Base-by-base conservation (phyloP, 1,284 basidiomycete genomes). In the Leccinum subrobustum region DNA sequence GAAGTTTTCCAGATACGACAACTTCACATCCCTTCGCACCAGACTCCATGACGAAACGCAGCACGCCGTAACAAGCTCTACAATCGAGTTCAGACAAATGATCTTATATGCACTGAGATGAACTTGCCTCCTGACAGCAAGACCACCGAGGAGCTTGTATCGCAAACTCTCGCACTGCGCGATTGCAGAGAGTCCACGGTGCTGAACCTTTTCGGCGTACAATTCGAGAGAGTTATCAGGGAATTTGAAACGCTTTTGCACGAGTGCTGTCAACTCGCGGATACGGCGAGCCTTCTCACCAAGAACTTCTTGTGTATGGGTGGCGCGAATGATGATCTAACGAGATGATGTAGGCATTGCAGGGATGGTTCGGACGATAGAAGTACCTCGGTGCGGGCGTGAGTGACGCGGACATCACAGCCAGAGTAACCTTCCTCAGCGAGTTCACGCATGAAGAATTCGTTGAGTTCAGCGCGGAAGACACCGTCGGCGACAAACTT, bases 41-140 rank as follows among this genome's bases (percentile, higher is more conserved):
- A 62, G 96, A 98, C 83, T 99, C 97, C 97, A 99, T 99, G 71
- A 99, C 95, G 85, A 98, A 99, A 74, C 97, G 95, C 75, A 99
- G 95, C 70, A 99, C 97, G 93, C 97, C 97, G 79, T 98, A 99
- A 83, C 96, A 98, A 63, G 97, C 97, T 78, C 96, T 96, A 65
- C 47, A 54, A 63, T 18, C 29, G 16, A 33, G 23, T 8, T 61
- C 3, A 65, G 59, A 51, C 47, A 7, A 37, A 55, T 44, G 14
- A 39, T 16, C 4, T 1, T 18, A 11, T 14, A 20, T 3, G 14
- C 29, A 48, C n/a, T 12, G 39, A 5, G 18, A 54, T 85, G 25
- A 53, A 69, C 64, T 4, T 72, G 92, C 93, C 94, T 91, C 77
- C 97, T 92, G 76, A 99, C 96, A 74, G 97, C 97, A 70, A 99